These are phyloP conservation scores for Incumbomyces delicatus DNA, from an alignment of 2,329 filamentous ascomycete genomes.

Conservation along the genomic window DNA sequence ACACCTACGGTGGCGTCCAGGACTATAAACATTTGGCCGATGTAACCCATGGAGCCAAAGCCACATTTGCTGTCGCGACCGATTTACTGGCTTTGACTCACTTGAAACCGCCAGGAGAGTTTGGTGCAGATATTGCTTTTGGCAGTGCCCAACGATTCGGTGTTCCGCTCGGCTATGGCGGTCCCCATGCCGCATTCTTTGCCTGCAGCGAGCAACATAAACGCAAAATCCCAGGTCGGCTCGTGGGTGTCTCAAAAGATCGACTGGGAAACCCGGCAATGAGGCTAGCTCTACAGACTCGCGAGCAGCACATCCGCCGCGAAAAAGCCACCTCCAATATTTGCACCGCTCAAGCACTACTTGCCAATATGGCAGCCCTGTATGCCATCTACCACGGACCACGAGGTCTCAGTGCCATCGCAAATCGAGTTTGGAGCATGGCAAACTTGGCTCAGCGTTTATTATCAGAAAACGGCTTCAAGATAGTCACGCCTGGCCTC, in stretches of 20 bases:
- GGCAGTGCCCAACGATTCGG: constrained; percentile 86
- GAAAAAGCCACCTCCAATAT: constrained; percentile 98
- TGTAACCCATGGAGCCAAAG: constrained; percentile 65
- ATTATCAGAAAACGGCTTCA: constrained; percentile 53
- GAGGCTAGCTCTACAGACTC: constrained; percentile 76
- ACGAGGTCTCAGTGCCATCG: constrained; percentile 69
- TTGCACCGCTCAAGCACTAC: constrained; percentile 84
- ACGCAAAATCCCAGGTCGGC: constrained; percentile 82
- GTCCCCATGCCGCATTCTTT: constrained; percentile 95
- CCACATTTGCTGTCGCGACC: constrained; percentile 76
- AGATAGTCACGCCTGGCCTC: constrained; percentile 50
- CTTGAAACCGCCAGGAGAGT: constrained; percentile 82
- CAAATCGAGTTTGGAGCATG: constrained; percentile 63
- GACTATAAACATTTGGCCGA: constrained; percentile 68
- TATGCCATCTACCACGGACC: constrained; percentile 94
- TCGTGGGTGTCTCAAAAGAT: constrained; percentile 88
- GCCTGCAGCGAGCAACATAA: constrained; percentile 85
- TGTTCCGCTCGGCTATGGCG: constrained; percentile 83
- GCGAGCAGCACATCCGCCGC: constrained; percentile 90
- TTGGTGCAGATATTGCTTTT: constrained; percentile 90
- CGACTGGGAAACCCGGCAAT: constrained; percentile 72
- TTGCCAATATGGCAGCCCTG: constrained; percentile 93
- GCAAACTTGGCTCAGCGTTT: constrained; percentile 60
- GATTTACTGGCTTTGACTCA: constrained; percentile 81
- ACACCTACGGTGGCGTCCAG: constrained; percentile 70